These are phyloP conservation scores for Candida germanica DNA, from an alignment of 805 yeast species.

Conservation along the genomic window DNA sequence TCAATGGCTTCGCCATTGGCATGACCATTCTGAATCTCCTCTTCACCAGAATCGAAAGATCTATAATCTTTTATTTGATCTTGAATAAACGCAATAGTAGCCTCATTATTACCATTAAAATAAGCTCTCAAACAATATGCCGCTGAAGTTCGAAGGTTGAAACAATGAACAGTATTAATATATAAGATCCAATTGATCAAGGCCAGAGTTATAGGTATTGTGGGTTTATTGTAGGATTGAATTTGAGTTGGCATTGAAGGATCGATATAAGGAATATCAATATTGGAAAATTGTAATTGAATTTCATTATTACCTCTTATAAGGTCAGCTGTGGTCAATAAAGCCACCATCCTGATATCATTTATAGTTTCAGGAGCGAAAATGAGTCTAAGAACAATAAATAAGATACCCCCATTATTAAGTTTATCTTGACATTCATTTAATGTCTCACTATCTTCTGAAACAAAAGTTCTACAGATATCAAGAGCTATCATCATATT, in stretches of 20 bases:
- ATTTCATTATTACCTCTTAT: constrained; percentile 63
- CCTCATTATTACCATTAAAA: constrained; percentile 58
- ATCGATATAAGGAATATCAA: constrained; percentile 91
- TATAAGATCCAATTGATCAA: constrained; percentile 79
- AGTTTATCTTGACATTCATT: constrained; percentile 58
- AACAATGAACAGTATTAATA: constrained; percentile 78
- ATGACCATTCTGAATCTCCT: constrained; percentile 1
- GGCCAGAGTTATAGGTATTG: constrained; percentile 73
- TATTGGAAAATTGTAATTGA: constrained; percentile 69
- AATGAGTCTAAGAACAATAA: constrained; percentile 64
- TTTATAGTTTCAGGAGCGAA: constrained; percentile 67
- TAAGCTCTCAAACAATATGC: constrained; percentile 63
- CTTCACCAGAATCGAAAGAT: constrained; percentile 14
- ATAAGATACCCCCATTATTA: constrained; percentile 57
- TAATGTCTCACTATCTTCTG: constrained; percentile 67
- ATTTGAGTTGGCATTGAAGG: constrained; percentile 54
- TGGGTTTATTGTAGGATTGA: constrained; percentile 28
- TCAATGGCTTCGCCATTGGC: neutral
- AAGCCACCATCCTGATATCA: constrained; percentile 61
- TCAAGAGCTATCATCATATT: constrained; percentile 69
- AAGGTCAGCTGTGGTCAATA: constrained; percentile 74
- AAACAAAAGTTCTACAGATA: constrained; percentile 67
- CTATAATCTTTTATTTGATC: constrained; percentile 55
- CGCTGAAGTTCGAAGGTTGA: constrained; percentile 78
- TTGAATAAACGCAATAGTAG: constrained; percentile 58